These are phyloP conservation scores for Mycena floridula DNA, from an alignment of 768 basidiomycete species.

Conservation along the genomic window DNA sequence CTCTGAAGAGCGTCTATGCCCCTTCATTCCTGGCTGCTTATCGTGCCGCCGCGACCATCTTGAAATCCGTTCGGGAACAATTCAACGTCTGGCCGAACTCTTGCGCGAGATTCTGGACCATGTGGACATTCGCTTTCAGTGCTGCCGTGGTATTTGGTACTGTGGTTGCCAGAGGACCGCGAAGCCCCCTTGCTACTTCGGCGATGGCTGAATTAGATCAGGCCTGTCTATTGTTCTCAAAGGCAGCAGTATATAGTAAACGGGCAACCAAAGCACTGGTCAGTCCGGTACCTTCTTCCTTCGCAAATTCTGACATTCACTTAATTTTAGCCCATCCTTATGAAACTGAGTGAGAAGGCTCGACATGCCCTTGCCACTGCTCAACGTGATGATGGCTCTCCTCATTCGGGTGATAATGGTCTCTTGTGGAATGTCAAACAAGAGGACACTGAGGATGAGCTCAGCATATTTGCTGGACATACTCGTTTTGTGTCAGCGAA, in stretches of 20 bases:
- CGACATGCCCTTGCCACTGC: slow-evolving; percentile 44
- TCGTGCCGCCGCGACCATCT: slow-evolving; percentile 48
- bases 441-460: slow-evolving; percentile 55
- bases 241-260: slow-evolving; percentile 51
- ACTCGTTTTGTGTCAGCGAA: slow-evolving; percentile 54
- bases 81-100: slow-evolving; percentile 40
- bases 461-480: slow-evolving; percentile 64
- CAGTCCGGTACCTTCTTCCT: slow-evolving; percentile 13
- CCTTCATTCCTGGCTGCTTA: slow-evolving; percentile 62
- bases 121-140: slow-evolving; percentile 58
- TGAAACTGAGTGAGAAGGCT: slow-evolving; percentile 60
- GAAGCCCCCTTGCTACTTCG: slow-evolving; percentile 56
- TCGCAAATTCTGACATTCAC: neutral
- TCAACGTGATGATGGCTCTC: slow-evolving; percentile 27
- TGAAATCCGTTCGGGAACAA: slow-evolving; percentile 44
- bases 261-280: slow-evolving; percentile 65
- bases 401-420: slow-evolving; percentile 24
- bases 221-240: slow-evolving; percentile 59
- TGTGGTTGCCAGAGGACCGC: slow-evolving; percentile 69
- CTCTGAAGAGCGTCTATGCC: slow-evolving; percentile 58
- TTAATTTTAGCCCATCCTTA: slow-evolving; percentile 46
- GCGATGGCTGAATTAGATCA: slow-evolving; percentile 69
- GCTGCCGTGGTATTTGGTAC: slow-evolving; percentile 70
- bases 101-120: slow-evolving; percentile 50
- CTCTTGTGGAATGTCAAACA: slow-evolving; percentile 47